A percentile compares a stretch with the other conserved stretches of the same genome.
Conservation (phyloP, 2,329 filamentous ascomycete genomes). For the Pseudonectria buxi region DNA sequence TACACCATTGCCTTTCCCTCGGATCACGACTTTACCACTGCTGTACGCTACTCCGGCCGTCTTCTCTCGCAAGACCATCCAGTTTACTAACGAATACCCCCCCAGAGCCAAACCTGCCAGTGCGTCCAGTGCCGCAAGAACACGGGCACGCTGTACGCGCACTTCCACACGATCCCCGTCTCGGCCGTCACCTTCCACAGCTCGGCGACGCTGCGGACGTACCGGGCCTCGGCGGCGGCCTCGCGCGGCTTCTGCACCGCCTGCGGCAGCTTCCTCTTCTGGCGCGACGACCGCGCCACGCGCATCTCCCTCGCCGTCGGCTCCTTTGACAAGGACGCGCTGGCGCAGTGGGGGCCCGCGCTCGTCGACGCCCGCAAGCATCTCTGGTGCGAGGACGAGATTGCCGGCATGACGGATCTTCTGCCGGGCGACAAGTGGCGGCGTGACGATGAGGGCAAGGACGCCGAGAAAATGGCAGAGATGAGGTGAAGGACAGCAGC, state of each 20-base stretch:
- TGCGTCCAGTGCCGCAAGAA: conserved; percentile 50
- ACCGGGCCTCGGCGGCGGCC: conserved; percentile 31
- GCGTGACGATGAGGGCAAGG: conserved; percentile 15
- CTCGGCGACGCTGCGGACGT: conserved; percentile 30
- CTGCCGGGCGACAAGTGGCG: conserved; percentile 23
- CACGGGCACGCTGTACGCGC: conserved; percentile 40
- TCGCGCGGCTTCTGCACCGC: conserved; percentile 41
- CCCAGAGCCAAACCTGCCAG: conserved; percentile 44
- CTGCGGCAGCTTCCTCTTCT: conserved; percentile 46
- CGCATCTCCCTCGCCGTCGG: conserved; percentile 34
- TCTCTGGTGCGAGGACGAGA: conserved; percentile 37
- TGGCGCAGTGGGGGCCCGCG: conserved; percentile 32
- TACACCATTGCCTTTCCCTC: conserved; percentile 41
- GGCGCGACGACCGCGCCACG: conserved; percentile 27
- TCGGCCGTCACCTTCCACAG: conserved; percentile 30
- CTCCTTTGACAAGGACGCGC: conserved; percentile 37
- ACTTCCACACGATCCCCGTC: conserved; percentile 31
- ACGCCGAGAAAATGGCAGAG: conserved; percentile 12
- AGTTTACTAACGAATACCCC: neutral
- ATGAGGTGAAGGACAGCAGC: no score
- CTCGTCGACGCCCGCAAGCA: conserved; percentile 34
- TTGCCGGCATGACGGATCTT: conserved; percentile 42
- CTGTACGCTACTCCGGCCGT: conserved; percentile 18
- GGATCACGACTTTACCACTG: conserved; percentile 36
- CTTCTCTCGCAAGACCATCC: neutral